These are phyloP conservation scores for Suhomyces canberraensis DNA, from an alignment of 805 yeast species.

Conservation along the genomic window DNA sequence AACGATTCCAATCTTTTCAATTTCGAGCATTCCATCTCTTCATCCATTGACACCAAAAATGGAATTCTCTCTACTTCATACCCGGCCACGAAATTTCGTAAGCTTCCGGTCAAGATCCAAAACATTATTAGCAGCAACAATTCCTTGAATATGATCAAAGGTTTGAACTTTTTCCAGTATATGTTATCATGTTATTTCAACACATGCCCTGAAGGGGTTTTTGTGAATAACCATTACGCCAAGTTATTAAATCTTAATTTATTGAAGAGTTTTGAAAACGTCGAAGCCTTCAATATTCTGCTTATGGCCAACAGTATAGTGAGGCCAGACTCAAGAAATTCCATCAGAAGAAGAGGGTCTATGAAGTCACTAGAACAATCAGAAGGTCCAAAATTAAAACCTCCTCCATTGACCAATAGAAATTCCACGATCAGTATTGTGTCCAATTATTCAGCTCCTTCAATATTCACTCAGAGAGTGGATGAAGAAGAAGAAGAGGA, in stretches of 20 bases:
- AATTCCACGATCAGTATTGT: conserved; percentile 5
- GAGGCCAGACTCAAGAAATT: conserved; percentile 18
- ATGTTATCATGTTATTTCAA: conserved; percentile 40
- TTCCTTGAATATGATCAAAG: conserved; percentile 32
- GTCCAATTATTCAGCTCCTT: conserved; percentile 8
- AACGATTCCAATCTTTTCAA: conserved; percentile 39
- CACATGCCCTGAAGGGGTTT: conserved; percentile 23
- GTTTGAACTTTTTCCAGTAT: conserved; percentile 33
- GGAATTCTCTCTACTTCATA: conserved; percentile 18
- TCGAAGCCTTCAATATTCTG: conserved; percentile 29
- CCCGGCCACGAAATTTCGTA: conserved; percentile 19
- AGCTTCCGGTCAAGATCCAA: conserved; percentile 35
- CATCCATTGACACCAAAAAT: conserved; percentile 25
- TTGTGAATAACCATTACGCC: conserved; percentile 35
- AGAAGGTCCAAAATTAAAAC: neutral
- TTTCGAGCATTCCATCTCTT: conserved; percentile 27
- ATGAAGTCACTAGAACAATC: conserved; percentile 15
- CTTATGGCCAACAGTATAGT: conserved; percentile 10
- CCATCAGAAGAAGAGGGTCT: conserved; percentile 25
- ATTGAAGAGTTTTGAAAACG: conserved; percentile 35
- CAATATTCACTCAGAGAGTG: conserved; percentile 6
- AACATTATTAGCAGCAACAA: conserved; percentile 27
- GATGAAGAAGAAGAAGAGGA: conserved; percentile 9
- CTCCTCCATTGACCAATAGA: conserved; percentile 4
- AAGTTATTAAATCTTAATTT: conserved; percentile 34